These are phyloP conservation scores for Spergularia marina DNA, from an alignment of 148 eudicot genomes.

Conservation along the genomic window DNA sequence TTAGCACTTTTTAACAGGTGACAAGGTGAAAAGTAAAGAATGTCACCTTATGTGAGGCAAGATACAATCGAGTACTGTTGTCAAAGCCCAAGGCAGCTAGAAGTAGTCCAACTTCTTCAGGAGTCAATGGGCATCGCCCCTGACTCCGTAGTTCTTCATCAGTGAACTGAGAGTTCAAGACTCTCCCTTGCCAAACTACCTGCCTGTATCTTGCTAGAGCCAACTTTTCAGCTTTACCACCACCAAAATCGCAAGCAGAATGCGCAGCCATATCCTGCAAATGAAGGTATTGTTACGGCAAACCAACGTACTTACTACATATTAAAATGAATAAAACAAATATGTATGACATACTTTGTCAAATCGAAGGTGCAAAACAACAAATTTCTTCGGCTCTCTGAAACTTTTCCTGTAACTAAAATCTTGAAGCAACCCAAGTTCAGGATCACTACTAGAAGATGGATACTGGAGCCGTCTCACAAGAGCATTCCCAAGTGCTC, in stretches of 20 bases:
- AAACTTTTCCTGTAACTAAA: conserved; percentile 39
- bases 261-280: conserved; percentile 99
- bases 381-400: conserved; percentile 59
- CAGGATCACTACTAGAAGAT: conserved; percentile 32
- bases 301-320: background rate
- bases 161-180: conserved; percentile 88
- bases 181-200: conserved; percentile 92
- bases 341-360: conserved; percentile 60
- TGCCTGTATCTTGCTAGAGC: conserved; percentile 92
- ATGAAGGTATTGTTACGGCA: background rate
- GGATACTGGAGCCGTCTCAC: conserved; percentile 68
- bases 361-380: conserved; percentile 87
- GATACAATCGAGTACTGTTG: conserved; percentile 84
- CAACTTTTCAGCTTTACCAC: conserved; percentile 88
- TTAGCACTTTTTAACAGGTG: background rate
- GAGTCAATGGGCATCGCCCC: conserved; percentile 97
- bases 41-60: conserved; percentile 92
- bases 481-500: conserved; percentile 78
- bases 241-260: conserved; percentile 98
- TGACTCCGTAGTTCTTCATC: conserved; percentile 88
- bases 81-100: conserved; percentile 92
- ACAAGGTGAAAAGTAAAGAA: background rate
- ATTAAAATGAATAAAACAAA: background rate
- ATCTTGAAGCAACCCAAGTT: conserved; percentile 39
- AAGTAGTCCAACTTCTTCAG: conserved; percentile 91